Base-by-base conservation (phyloP, 2,329 filamentous ascomycete species). In the Pseudopithomyces chartarum region DNA sequence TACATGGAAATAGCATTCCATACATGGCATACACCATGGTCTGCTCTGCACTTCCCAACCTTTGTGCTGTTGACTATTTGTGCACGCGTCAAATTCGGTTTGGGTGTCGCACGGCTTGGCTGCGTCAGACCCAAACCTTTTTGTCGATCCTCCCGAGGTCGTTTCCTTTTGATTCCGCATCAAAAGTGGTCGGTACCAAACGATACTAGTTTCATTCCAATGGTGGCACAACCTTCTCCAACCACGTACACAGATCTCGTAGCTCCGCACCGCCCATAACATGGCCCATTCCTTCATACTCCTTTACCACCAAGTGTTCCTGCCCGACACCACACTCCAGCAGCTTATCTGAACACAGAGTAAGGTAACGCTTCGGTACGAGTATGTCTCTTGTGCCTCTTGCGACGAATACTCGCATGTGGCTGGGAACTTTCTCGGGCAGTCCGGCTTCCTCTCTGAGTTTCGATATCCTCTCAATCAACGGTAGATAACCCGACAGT, bases 281-380 rank as follows among this genome's bases (percentile, higher is more conserved):
- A 72, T 84, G 81, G 1, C 76, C 80, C 67, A 83, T 70, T 0
- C 78, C 79, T 48, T 82, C 77, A 67, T 83, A 83, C 59, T 81
- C 79, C 54, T 79, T 73, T 22, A 77, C 64, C 23, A 76, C 75
- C 39, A 80, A 59, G 44, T 64, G 65, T 22, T 73, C 74, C 65
- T 78, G 55, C 54, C 70, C 69, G 43, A 79, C 70, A 0, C 78
- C 77, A 51, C 79, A 60, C 22, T 73, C 73, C 54, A 71, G 67
- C 55, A 80, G 66, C 43, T 71, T 74, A 59, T 80, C 75, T 55
- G 77, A 59, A 52, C 75, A 81, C 29, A 80, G 62, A 23, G 76
- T 74, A 66, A 78, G 76, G 48, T 78, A 73, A 23, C 75, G 60
- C 54, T 73, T 78, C 1, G 81, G 81, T 22, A 84, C 76, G 55